Conservation (phyloP, 495 filamentous ascomycete genomes). For the Glutinoglossum americanum region DNA sequence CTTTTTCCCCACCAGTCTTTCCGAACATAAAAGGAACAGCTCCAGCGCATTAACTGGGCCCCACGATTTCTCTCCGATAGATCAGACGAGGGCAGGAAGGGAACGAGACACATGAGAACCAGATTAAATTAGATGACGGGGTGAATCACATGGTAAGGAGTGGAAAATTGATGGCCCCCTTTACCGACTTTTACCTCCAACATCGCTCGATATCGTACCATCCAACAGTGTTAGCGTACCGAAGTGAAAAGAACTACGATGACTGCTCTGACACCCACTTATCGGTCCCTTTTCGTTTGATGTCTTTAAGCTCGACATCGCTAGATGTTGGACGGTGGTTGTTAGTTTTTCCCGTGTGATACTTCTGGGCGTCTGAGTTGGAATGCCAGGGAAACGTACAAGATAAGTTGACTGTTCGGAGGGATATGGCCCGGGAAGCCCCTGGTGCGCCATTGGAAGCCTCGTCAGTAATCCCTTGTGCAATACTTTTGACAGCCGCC, state of each 20-base stretch:
- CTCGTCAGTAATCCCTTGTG: constrained; percentile 8
- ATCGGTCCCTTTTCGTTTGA: constrained; percentile 9
- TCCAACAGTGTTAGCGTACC: not conserved
- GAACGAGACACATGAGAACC: not conserved
- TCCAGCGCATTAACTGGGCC: not conserved
- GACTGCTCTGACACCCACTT: not conserved
- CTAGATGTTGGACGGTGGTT: constrained; percentile 7
- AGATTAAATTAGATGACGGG: not conserved
- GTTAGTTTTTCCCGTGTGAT: constrained; percentile 2
- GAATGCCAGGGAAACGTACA: constrained; percentile 12
- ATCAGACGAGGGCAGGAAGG: not conserved
- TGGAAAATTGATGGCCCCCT: not conserved
- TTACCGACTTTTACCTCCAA: not conserved
- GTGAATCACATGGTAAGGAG: not conserved
- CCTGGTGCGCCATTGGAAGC: constrained; percentile 11
- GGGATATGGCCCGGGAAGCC: constrained; percentile 24
- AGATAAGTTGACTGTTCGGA: constrained; percentile 18
- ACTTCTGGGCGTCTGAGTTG: not conserved
- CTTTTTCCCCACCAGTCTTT: too few relatives aligned
- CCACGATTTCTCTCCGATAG: not conserved
- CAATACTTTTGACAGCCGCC: not conserved
- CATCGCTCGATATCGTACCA: not conserved
- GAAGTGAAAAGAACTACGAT: not conserved
- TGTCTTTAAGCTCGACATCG: constrained; percentile 21
- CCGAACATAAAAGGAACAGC: too few relatives aligned